Percentiles rank a stretch among this genome's conserved stretches.
Evolutionary conservation across 768 basidiomycete genomes (phyloP).

Genomic region (Termitomyces sp.): DNA sequence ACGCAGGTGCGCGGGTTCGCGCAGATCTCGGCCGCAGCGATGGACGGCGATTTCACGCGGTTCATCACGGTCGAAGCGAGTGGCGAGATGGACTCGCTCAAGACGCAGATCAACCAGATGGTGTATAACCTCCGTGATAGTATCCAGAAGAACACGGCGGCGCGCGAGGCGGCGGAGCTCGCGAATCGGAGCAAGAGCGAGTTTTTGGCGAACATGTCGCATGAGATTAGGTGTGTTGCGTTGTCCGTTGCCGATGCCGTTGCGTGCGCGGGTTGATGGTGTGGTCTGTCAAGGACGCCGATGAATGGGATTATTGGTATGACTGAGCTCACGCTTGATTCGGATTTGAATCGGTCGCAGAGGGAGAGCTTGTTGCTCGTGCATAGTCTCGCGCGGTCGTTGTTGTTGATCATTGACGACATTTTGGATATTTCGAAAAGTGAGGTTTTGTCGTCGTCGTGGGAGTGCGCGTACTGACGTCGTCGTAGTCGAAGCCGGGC

Average conservation of each 20-base stretch:
- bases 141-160: conserved; percentile 98
- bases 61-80: conserved; percentile 99
- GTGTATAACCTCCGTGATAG: conserved; percentile 94
- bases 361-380: conserved; percentile 94
- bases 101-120: conserved; percentile 99
- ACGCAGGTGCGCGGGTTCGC: conserved; percentile 99
- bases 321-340: conserved; percentile 96
- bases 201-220: conserved; percentile 98
- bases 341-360: conserved; percentile 90
- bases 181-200: conserved; percentile 98
- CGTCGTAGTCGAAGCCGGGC: conserved; percentile 85
- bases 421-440: conserved; percentile 99
- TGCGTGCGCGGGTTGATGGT: too few species aligned
- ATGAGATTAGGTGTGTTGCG: conserved; percentile 90
- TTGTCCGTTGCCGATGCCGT: too few species aligned
- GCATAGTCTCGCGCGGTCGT: conserved; percentile 86
- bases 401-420: conserved; percentile 96
- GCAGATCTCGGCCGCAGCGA: conserved; percentile 96
- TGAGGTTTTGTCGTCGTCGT: conserved; percentile 35
- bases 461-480: background rate
- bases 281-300: too few species aligned
- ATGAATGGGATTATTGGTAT: conserved; percentile 99
- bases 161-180: conserved; percentile 93
- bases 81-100: conserved; percentile 99
- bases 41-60: conserved; percentile 97